A percentile compares a stretch with the other conserved stretches of the same genome.
Conservation (phyloP, 1,284 basidiomycete species). For the Cutaneotrichosporon sp. region DNA sequence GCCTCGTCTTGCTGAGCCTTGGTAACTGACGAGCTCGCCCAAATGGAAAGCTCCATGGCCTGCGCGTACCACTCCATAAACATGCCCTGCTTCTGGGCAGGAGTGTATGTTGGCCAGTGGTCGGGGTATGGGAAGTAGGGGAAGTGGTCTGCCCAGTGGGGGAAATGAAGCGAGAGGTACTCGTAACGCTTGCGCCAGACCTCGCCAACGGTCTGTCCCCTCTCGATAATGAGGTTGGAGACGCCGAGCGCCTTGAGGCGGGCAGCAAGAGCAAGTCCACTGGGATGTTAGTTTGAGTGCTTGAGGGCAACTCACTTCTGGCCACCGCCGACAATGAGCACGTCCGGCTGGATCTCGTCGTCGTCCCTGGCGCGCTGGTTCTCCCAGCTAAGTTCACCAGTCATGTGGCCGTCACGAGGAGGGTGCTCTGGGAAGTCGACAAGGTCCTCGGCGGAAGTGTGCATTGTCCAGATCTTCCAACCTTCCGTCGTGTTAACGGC, state of each 20-base stretch:
- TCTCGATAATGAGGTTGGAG: slow-evolving; percentile 45
- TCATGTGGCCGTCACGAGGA: slow-evolving; percentile 27
- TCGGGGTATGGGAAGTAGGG: slow-evolving; percentile 51
- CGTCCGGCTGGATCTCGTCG: slow-evolving; percentile 47
- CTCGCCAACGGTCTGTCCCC: slow-evolving; percentile 44
- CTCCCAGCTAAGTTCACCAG: slow-evolving; percentile 16
- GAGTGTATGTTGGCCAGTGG: slow-evolving; percentile 59
- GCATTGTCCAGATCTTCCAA: slow-evolving; percentile 57
- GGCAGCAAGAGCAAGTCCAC: slow-evolving; percentile 46
- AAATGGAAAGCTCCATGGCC: slow-evolving; percentile 36
- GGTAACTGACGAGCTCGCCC: slow-evolving; percentile 51
- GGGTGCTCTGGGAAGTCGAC: slow-evolving; percentile 50
- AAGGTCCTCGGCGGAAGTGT: slow-evolving; percentile 56
- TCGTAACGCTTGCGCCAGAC: slow-evolving; percentile 55
- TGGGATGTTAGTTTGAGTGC: too few species aligned
- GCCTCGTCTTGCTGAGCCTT: slow-evolving; percentile 49
- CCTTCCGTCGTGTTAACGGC: slow-evolving; percentile 51
- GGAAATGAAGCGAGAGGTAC: slow-evolving; percentile 58
- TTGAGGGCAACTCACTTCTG: slow-evolving; percentile 22
- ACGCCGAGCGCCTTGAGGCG: slow-evolving; percentile 47
- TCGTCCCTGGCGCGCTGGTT: slow-evolving; percentile 12
- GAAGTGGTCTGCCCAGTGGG: slow-evolving; percentile 52
- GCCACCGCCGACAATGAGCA: slow-evolving; percentile 51
- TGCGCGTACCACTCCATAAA: slow-evolving; percentile 38
- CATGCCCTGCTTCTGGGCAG: slow-evolving; percentile 48